Evolutionary conservation across 2,329 filamentous ascomycete genomes (phyloP).

Genomic region (Fusarium devonianum): DNA sequence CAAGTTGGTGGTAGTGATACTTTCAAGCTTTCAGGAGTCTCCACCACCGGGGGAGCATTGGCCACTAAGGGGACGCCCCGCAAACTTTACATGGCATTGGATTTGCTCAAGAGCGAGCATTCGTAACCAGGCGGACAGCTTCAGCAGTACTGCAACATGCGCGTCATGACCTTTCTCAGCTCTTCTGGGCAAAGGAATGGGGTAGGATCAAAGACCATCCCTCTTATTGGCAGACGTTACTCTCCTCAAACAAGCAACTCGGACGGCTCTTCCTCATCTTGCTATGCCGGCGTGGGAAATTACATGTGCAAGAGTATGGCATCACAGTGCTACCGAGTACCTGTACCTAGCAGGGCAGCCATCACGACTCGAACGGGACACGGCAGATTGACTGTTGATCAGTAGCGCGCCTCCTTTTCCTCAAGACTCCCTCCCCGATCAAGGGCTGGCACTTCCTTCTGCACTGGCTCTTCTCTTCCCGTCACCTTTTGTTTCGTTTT

Average conservation of each 20-base stretch:
- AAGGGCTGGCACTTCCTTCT: neutral
- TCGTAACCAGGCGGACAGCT: too few relatives aligned
- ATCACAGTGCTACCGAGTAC: too few relatives aligned
- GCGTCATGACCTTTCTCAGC: neutral
- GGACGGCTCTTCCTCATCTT: neutral
- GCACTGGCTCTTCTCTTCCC: neutral
- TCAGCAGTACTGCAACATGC: too few relatives aligned
- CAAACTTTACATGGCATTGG: too few relatives aligned
- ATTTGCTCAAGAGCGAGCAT: too few relatives aligned
- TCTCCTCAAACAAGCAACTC: slow-evolving; percentile 7
- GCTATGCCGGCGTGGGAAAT: slow-evolving; percentile 9
- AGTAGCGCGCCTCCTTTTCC: slow-evolving; percentile 39
- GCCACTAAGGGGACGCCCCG: too few relatives aligned
- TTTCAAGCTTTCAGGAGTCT: too few relatives aligned
- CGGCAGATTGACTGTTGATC: too few relatives aligned
- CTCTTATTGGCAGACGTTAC: slow-evolving; percentile 3
- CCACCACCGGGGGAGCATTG: slow-evolving; percentile 2
- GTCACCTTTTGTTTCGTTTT: neutral
- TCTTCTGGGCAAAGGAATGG: slow-evolving; percentile 22
- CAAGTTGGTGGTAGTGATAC: too few relatives aligned
- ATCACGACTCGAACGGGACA: too few relatives aligned
- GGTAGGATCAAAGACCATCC: slow-evolving; percentile 22
- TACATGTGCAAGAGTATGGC: slow-evolving; percentile 3
- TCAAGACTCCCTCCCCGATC: slow-evolving; percentile 21
- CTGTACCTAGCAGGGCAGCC: too few relatives aligned